Percentiles rank a stretch among this genome's conserved stretches.
Conservation (phyloP, 768 basidiomycete genomes). For the Udeniomyces megalosporus region DNA sequence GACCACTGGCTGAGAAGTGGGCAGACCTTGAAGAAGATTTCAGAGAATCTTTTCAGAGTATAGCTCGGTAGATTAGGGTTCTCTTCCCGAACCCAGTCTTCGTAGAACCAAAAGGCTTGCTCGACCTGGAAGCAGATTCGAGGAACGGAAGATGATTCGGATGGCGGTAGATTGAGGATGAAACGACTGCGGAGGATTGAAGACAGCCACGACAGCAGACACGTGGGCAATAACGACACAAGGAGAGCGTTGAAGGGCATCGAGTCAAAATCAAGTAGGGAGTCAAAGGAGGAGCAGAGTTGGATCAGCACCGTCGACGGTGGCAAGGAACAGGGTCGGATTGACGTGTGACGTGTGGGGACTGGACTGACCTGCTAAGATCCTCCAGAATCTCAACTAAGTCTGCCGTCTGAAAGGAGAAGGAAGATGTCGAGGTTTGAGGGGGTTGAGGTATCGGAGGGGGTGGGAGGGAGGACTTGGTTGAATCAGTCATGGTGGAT, state of each 20-base stretch:
- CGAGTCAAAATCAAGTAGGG: conserved; percentile 5
- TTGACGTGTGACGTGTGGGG: not conserved
- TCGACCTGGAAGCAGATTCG: conserved; percentile 97
- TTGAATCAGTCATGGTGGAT: too few relatives aligned
- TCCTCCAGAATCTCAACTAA: conserved; percentile 81
- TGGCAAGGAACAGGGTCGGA: too few relatives aligned
- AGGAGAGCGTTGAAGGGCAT: conserved; percentile 22
- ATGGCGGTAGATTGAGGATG: conserved; percentile 85
- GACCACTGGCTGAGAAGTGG: conserved; percentile 69
- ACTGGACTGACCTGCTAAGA: conserved; percentile 53
- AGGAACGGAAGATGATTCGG: conserved; percentile 77
- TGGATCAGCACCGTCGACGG: conserved; percentile 17
- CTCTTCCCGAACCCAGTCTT: conserved; percentile 92
- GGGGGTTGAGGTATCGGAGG: not conserved
- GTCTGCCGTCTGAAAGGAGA: conserved; percentile 9
- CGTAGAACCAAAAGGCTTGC: conserved; percentile 99
- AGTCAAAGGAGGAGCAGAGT: not conserved
- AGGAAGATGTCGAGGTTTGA: not conserved
- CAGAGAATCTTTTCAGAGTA: conserved; percentile 81
- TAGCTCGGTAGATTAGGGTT: conserved; percentile 62
- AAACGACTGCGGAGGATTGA: conserved; percentile 50
- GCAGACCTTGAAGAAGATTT: conserved; percentile 71
- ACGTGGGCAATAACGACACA: conserved; percentile 20
- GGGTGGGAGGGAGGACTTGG: too few relatives aligned
- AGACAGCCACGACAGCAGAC: conserved; percentile 22